phyloP scores from a whole-genome alignment of 2,329 filamentous ascomycete species.

The Alternaria brassicicola region DNA sequence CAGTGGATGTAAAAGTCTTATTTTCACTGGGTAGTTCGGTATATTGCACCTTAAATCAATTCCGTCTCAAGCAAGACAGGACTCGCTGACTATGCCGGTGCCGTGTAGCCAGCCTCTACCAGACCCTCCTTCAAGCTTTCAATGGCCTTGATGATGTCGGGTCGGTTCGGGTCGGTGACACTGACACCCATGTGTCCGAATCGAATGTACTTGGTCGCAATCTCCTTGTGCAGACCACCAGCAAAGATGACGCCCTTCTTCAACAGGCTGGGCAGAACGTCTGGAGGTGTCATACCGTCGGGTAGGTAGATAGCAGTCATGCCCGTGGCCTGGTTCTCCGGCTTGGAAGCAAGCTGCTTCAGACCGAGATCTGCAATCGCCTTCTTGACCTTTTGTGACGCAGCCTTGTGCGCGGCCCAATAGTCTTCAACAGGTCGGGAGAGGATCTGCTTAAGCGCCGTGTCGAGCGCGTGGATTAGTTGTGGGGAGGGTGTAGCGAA shows the following conservation, averaged over 20 bases:
- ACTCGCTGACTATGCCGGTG: slow-evolving; percentile 4
- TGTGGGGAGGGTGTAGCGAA: slow-evolving; percentile 97
- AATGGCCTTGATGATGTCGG: slow-evolving; percentile 84
- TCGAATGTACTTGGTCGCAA: slow-evolving; percentile 89
- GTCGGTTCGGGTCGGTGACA: slow-evolving; percentile 78
- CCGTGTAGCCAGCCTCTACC: slow-evolving; percentile 71
- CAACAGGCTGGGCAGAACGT: slow-evolving; percentile 82
- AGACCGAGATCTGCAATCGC: slow-evolving; percentile 80
- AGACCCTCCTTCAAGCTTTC: slow-evolving; percentile 76
- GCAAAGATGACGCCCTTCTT: slow-evolving; percentile 93
- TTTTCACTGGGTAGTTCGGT: not conserved
- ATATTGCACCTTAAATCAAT: not conserved
- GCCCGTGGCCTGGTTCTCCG: slow-evolving; percentile 90
- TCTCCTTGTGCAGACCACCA: slow-evolving; percentile 94
- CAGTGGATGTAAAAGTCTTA: not conserved
- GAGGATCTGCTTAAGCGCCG: slow-evolving; percentile 83
- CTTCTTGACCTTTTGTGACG: slow-evolving; percentile 86
- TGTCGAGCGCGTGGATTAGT: slow-evolving; percentile 90
- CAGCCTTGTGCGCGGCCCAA: slow-evolving; percentile 79
- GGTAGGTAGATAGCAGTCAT: slow-evolving; percentile 99
- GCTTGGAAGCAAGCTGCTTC: slow-evolving; percentile 82
- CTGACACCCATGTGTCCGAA: slow-evolving; percentile 99
- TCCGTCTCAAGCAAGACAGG: not conserved
- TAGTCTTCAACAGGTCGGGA: slow-evolving; percentile 79
- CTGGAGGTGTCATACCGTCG: slow-evolving; percentile 77